Evolutionary conservation across 192 early-diverging fungal species (phyloP).

Genomic region (Coemansia sp.): DNA sequence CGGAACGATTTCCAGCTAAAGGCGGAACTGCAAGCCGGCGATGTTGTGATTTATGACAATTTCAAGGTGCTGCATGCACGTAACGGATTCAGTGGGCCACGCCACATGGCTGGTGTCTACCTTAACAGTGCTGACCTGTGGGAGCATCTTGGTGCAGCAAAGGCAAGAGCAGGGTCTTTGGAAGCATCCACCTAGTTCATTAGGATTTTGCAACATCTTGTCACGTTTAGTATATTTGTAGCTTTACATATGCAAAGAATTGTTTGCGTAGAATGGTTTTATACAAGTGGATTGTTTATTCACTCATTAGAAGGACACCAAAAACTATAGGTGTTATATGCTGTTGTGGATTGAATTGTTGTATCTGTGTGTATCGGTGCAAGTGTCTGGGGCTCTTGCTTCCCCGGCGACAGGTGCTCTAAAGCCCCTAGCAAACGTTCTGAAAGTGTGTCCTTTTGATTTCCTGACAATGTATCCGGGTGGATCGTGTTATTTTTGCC

Average conservation of each 20-base stretch:
- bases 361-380: neutral
- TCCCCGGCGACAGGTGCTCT: neutral
- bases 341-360: neutral
- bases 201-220: neutral
- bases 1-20: slow-evolving; percentile 54
- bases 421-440: neutral
- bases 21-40: slow-evolving; percentile 43
- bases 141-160: slow-evolving; percentile 40
- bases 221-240: neutral
- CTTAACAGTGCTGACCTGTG: slow-evolving; percentile 41
- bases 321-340: neutral
- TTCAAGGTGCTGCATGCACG: slow-evolving; percentile 54
- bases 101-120: slow-evolving; percentile 56
- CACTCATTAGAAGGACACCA: neutral
- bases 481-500: neutral
- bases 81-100: slow-evolving; percentile 49
- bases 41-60: slow-evolving; percentile 57
- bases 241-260: neutral
- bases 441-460: neutral
- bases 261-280: neutral
- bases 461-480: neutral
- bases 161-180: neutral
- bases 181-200: neutral
- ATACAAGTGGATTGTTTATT: neutral
- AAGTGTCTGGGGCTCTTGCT: neutral